A percentile compares a stretch with the other conserved stretches of the same genome.
These are phyloP conservation scores for Camellia oleifera DNA, from an alignment of 179 eudicot genomes.

Conservation along the genomic window DNA sequence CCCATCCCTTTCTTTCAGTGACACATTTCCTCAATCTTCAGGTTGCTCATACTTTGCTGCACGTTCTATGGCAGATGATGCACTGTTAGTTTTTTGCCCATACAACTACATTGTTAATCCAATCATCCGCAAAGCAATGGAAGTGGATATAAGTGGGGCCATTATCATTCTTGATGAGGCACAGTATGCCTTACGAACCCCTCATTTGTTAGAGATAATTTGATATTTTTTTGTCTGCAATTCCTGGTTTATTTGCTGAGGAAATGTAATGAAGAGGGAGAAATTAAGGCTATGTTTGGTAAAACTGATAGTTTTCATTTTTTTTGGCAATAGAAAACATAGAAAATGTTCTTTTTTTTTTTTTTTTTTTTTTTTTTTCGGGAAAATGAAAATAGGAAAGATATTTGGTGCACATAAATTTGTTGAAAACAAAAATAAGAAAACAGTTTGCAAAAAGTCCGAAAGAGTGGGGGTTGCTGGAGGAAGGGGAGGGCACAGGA, in stretches of 20 bases:
- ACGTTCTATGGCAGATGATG: constrained; percentile 84
- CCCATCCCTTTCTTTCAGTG: constrained; percentile 1
- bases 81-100: constrained; percentile 84
- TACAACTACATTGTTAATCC: constrained; percentile 89
- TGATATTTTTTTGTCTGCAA: not conserved
- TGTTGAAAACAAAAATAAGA: too few species aligned
- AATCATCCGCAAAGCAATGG: constrained; percentile 87
- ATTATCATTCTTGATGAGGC: constrained; percentile 95
- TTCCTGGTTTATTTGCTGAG: not conserved
- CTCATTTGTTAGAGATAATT: not conserved
- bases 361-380: too few species aligned
- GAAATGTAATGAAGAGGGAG: not conserved
- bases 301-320: not conserved
- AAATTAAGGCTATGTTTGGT: not conserved
- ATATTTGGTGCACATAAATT: too few species aligned
- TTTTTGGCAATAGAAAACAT: not conserved
- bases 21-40: constrained; percentile 30
- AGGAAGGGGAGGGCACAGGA: too few species aligned
- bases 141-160: constrained; percentile 70
- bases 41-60: constrained; percentile 99
- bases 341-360: too few species aligned
- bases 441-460: too few species aligned
- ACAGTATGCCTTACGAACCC: constrained; percentile 59
- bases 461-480: too few species aligned
- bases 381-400: too few species aligned